Conservation (phyloP, 768 basidiomycete species). For the Naganishia friedmannii region DNA sequence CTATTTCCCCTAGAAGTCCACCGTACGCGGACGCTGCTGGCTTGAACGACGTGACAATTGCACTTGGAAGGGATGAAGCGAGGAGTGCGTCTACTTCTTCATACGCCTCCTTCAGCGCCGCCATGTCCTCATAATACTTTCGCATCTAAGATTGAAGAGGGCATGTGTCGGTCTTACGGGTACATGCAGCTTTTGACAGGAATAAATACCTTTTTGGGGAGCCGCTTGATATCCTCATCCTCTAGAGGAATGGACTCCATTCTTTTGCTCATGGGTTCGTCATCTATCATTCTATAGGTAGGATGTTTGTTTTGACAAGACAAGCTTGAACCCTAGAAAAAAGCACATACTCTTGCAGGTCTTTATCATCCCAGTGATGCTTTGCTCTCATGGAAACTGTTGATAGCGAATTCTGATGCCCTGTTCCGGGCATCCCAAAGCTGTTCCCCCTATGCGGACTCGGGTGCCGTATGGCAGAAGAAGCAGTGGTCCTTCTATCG, state of each 20-base stretch:
- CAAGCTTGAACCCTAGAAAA: neutral
- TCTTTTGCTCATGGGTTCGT: neutral
- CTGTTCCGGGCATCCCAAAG: neutral
- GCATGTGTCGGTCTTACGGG: neutral
- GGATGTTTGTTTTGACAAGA: neutral
- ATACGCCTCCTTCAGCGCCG: slow-evolving; percentile 41
- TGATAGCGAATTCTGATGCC: neutral
- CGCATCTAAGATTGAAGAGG: slow-evolving; percentile 33
- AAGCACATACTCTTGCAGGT: slow-evolving; percentile 18
- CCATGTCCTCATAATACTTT: slow-evolving; percentile 46
- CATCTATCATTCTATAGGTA: slow-evolving; percentile 24
- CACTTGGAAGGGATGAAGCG: slow-evolving; percentile 42
- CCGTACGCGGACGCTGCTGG: slow-evolving; percentile 18
- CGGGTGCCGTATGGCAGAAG: neutral
- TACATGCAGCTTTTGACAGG: too few relatives aligned
- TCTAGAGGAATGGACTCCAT: slow-evolving; percentile 34
- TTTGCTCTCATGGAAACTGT: slow-evolving; percentile 4
- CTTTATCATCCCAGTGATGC: slow-evolving; percentile 21
- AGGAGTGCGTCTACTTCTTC: slow-evolving; percentile 46
- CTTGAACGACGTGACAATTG: slow-evolving; percentile 44
- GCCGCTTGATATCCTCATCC: slow-evolving; percentile 43
- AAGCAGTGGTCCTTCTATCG: neutral
- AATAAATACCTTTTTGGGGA: slow-evolving; percentile 40
- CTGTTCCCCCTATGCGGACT: neutral
- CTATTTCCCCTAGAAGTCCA: neutral